phyloP scores from a whole-genome alignment of 352 stramenopile species.

The Phytophthora litchii region DNA sequence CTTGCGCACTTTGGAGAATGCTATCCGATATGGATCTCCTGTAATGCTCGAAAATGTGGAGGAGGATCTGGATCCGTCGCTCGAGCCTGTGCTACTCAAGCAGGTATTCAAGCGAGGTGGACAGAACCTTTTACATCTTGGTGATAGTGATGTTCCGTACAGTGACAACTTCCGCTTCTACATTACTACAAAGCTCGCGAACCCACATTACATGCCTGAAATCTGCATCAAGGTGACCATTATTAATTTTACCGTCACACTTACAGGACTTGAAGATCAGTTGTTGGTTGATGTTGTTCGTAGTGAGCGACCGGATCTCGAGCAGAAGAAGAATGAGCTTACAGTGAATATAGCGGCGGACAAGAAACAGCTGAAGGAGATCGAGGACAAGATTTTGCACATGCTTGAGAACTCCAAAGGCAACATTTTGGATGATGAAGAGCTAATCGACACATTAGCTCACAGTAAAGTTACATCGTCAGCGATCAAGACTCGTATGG shows the following conservation, averaged over 20 bases:
- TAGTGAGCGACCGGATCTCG: constrained; percentile 91
- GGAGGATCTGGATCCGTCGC: constrained; percentile 91
- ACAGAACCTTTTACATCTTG: constrained; percentile 88
- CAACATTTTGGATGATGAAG: constrained; percentile 95
- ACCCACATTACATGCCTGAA: constrained; percentile 95
- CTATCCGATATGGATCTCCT: constrained; percentile 90
- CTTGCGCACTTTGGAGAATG: constrained; percentile 91
- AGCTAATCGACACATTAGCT: constrained; percentile 91
- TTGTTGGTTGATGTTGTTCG: constrained; percentile 93
- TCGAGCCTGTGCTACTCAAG: constrained; percentile 93
- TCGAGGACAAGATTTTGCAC: constrained; percentile 95
- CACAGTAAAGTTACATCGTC: constrained; percentile 92
- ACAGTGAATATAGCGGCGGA: constrained; percentile 93
- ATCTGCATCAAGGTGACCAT: constrained; percentile 96
- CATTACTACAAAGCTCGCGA: constrained; percentile 94
- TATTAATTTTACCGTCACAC: constrained; percentile 95
- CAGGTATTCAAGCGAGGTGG: constrained; percentile 94
- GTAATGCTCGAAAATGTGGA: constrained; percentile 95
- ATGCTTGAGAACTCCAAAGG: constrained; percentile 93
- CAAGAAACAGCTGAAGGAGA: constrained; percentile 94
- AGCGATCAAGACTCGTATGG: constrained; percentile 91
- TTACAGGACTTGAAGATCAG: constrained; percentile 92
- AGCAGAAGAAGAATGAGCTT: constrained; percentile 93
- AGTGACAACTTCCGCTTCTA: constrained; percentile 93
- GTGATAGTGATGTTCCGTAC: constrained; percentile 93